A percentile compares a stretch with the other conserved stretches of the same genome.
Conservation (phyloP, 1,139 yeast genomes). For the Suhomyces atakaporum region DNA sequence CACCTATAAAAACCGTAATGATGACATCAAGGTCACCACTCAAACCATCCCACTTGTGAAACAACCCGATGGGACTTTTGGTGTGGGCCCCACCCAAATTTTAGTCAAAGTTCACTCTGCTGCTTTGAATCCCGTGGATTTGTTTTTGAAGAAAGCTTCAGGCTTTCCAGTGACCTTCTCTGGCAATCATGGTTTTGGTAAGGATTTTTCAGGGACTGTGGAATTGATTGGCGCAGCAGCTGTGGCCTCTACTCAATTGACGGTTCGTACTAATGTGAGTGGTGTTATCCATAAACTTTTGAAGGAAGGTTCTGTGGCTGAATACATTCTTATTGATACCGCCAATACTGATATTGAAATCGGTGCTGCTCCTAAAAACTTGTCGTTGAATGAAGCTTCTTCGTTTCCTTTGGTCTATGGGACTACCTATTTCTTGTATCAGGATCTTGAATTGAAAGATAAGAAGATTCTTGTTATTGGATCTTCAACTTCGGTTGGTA, state of each 20-base stretch:
- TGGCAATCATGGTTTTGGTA: constrained; percentile 57
- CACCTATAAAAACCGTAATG: constrained; percentile 17
- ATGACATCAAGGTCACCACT: constrained; percentile 17
- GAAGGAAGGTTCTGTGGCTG: constrained; percentile 54
- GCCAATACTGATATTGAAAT: constrained; percentile 43
- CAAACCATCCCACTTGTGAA: constrained; percentile 25
- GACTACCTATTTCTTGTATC: constrained; percentile 52
- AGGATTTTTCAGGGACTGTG: constrained; percentile 69
- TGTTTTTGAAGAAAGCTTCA: constrained; percentile 43
- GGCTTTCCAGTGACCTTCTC: constrained; percentile 25
- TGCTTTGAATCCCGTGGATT: constrained; percentile 70
- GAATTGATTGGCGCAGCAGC: constrained; percentile 56
- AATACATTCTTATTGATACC: constrained; percentile 42
- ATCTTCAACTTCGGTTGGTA: constrained; percentile 74
- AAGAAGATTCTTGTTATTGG: constrained; percentile 62
- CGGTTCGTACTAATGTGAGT: constrained; percentile 64
- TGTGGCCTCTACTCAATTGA: constrained; percentile 30
- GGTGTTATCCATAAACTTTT: constrained; percentile 53
- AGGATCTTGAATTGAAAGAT: constrained; percentile 28
- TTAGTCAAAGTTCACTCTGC: constrained; percentile 61
- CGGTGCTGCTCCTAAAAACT: constrained; percentile 47
- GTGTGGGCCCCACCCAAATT: constrained; percentile 44
- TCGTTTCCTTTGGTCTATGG: constrained; percentile 60
- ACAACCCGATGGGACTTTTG: constrained; percentile 35
- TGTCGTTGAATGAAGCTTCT: constrained; percentile 58